These are phyloP conservation scores for Kodamaea kakaduensis DNA, from an alignment of 805 yeast genomes.

Conservation along the genomic window DNA sequence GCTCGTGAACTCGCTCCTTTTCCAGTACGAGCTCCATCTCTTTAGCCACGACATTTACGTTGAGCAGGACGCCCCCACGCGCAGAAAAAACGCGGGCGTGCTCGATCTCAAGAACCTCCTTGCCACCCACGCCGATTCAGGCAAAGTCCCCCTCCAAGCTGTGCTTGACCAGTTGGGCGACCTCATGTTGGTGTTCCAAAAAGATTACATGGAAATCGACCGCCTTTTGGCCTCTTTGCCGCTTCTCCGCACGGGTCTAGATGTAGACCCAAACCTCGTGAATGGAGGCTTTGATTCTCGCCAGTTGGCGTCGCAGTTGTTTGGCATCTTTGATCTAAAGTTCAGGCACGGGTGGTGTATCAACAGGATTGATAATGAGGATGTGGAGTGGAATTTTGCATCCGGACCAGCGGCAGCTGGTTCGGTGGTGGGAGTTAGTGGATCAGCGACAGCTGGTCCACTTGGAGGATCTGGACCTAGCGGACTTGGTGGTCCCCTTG, in stretches of 20 bases:
- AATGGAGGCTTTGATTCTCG: slow-evolving; percentile 48
- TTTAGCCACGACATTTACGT: slow-evolving; percentile 11
- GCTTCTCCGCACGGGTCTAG: slow-evolving; percentile 62
- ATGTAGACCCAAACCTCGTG: slow-evolving; percentile 62
- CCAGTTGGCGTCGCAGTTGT: slow-evolving; percentile 52
- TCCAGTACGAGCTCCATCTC: slow-evolving; percentile 38
- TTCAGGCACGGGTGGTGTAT: slow-evolving; percentile 84
- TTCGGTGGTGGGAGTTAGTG: too few species aligned
- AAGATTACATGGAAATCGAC: slow-evolving; percentile 30
- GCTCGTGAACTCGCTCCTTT: slow-evolving; percentile 61
- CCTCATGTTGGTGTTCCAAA: slow-evolving; percentile 25
- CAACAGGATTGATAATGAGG: slow-evolving; percentile 30
- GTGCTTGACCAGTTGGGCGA: slow-evolving; percentile 51
- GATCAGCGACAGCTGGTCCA: too few species aligned
- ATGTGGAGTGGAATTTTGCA: slow-evolving; percentile 12
- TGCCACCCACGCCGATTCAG: slow-evolving; percentile 10
- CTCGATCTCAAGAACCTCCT: slow-evolving; percentile 17
- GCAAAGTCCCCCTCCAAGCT: slow-evolving; percentile 26
- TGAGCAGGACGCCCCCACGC: slow-evolving; percentile 8
- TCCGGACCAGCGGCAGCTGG: slow-evolving; percentile 1
- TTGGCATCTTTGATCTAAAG: slow-evolving; percentile 53
- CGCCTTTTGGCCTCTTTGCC: slow-evolving; percentile 56
- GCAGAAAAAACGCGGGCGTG: slow-evolving; percentile 14
- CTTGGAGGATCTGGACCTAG: too few species aligned
- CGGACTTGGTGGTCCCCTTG: background rate